phyloP scores from a whole-genome alignment of 2,329 filamentous ascomycete species.

The Neonectria coccinea region DNA sequence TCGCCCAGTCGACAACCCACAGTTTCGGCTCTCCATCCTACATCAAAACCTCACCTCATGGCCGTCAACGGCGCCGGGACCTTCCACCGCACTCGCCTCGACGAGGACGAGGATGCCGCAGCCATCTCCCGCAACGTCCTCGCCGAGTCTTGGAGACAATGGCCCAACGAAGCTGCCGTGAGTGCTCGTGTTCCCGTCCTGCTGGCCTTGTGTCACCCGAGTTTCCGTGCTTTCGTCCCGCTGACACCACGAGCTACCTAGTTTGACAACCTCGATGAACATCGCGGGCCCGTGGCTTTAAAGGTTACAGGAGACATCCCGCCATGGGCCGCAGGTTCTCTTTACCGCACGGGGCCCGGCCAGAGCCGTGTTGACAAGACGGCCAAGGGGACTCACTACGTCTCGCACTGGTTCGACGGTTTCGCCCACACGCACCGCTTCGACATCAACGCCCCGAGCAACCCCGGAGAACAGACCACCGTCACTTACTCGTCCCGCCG shows the following conservation, averaged over 20 bases:
- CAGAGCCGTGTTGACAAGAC: slow-evolving; percentile 70
- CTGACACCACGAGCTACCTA: slow-evolving; percentile 46
- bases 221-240: neutral
- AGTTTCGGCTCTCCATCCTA: neutral
- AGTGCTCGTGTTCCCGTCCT: slow-evolving; percentile 17
- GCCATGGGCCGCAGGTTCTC: slow-evolving; percentile 74
- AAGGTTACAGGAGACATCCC: slow-evolving; percentile 75
- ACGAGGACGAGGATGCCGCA: slow-evolving; percentile 45
- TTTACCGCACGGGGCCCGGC: slow-evolving; percentile 82
- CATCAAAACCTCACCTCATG: slow-evolving; percentile 31
- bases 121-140: slow-evolving; percentile 44
- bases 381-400: slow-evolving; percentile 67
- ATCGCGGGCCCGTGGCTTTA: slow-evolving; percentile 73
- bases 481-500: slow-evolving; percentile 79
- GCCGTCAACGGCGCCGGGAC: slow-evolving; percentile 45
- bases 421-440: slow-evolving; percentile 79
- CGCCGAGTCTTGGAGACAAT: slow-evolving; percentile 53
- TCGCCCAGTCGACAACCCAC: neutral
- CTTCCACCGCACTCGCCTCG: slow-evolving; percentile 43
- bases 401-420: slow-evolving; percentile 86
- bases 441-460: slow-evolving; percentile 65
- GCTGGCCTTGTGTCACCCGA: neutral
- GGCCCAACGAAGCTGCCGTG: slow-evolving; percentile 63
- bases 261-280: slow-evolving; percentile 77
- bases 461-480: slow-evolving; percentile 40